Percentiles rank a stretch among this genome's conserved stretches.
phyloP scores from a whole-genome alignment of 2,329 filamentous ascomycete genomes.

The Botrytis medusae region DNA sequence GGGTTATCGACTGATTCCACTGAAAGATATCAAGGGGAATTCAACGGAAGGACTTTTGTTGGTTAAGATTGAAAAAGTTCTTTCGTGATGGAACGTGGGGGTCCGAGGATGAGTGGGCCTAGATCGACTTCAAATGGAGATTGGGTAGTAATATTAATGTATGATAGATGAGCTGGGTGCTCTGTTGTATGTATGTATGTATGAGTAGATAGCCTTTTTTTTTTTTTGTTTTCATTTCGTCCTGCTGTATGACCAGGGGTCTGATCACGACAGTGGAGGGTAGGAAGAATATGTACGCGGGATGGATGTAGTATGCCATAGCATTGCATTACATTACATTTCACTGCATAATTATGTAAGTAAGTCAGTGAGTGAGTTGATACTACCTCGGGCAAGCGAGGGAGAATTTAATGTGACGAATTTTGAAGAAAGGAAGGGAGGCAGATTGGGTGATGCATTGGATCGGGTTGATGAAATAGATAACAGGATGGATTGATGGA shows the following conservation, averaged over 20 bases:
- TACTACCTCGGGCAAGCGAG: background rate
- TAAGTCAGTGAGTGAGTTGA: background rate
- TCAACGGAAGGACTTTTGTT: constrained; percentile 68
- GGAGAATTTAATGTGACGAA: background rate
- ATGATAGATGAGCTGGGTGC: background rate
- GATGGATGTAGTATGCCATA: background rate
- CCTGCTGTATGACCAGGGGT: background rate
- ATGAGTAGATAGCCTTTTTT: background rate
- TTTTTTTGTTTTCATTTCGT: background rate
- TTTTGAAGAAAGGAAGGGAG: background rate
- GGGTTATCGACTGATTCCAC: constrained; percentile 75
- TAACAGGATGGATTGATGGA: background rate
- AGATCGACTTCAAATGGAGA: background rate
- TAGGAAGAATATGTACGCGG: background rate
- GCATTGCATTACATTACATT: background rate
- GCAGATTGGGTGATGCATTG: background rate
- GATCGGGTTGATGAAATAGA: background rate
- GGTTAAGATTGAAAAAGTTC: constrained; percentile 66
- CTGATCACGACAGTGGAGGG: background rate
- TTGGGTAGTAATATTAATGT: constrained; percentile 4
- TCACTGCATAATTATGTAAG: background rate
- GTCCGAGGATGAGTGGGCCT: background rate
- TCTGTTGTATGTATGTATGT: background rate
- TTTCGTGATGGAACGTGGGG: constrained; percentile 20
- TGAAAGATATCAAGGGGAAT: constrained; percentile 68